These are phyloP conservation scores for Cyberlindnera euphorbiae DNA, from an alignment of 805 yeast genomes.

Conservation along the genomic window DNA sequence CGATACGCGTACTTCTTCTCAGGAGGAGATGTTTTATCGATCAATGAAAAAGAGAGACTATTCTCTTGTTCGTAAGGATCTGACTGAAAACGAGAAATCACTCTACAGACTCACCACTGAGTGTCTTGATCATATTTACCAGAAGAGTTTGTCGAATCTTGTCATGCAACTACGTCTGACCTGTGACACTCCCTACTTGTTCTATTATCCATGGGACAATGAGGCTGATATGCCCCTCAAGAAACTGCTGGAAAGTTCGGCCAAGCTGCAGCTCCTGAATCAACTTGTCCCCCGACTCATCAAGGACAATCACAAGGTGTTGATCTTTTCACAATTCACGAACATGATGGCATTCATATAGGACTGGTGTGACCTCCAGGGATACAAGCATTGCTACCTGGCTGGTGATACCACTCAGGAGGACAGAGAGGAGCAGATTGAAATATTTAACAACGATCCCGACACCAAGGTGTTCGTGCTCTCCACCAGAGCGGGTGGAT, in stretches of 20 bases:
- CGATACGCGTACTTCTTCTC: constrained; percentile 13
- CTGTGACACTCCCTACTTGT: constrained; percentile 82
- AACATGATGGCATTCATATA: constrained; percentile 74
- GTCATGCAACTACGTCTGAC: constrained; percentile 82
- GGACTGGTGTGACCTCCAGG: constrained; percentile 59
- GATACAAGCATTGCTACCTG: constrained; percentile 49
- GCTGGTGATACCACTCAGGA: constrained; percentile 73
- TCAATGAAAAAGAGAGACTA: constrained; percentile 11
- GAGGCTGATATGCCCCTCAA: constrained; percentile 36
- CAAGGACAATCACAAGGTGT: constrained; percentile 53
- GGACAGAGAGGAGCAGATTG: constrained; percentile 61
- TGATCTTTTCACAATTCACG: constrained; percentile 86
- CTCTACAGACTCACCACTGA: constrained; percentile 11
- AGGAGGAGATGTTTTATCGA: constrained; percentile 15
- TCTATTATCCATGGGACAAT: constrained; percentile 69
- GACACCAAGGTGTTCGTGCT: constrained; percentile 56
- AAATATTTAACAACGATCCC: constrained; percentile 35
- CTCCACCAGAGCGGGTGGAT: constrained; percentile 91
- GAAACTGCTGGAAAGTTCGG: constrained; percentile 50
- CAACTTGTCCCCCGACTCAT: constrained; percentile 53
- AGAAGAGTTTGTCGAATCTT: constrained; percentile 56
- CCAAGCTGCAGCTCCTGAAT: constrained; percentile 68
- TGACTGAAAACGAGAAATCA: constrained; percentile 9
- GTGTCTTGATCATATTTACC: constrained; percentile 37
- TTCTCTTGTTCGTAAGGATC: background rate